Percentiles rank a stretch among this genome's conserved stretches.
phyloP scores from a whole-genome alignment of 805 yeast genomes.

The Metschnikowia continentalis region DNA sequence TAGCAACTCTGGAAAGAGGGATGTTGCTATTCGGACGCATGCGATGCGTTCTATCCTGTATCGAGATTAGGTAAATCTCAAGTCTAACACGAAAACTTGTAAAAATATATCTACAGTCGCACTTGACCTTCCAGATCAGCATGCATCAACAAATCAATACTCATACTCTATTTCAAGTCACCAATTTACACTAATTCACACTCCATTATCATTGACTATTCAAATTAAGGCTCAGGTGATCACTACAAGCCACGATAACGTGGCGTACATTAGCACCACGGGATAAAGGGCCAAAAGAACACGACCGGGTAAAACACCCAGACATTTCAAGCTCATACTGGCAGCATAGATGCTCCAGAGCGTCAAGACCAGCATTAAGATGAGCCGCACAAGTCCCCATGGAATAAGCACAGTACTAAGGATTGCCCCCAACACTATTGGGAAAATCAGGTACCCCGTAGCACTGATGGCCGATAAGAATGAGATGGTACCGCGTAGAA shows the following conservation, averaged over 20 bases:
- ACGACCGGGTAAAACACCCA: conserved; percentile 63
- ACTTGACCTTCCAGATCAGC: too few relatives aligned
- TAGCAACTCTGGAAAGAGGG: too few relatives aligned
- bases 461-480: conserved; percentile 67
- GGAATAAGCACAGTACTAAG: conserved; percentile 44
- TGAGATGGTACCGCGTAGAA: conserved; percentile 58
- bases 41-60: too few relatives aligned
- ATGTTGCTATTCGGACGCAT: too few relatives aligned
- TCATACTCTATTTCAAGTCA: too few relatives aligned
- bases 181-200: background rate
- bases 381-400: conserved; percentile 47
- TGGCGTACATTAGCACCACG: conserved; percentile 56
- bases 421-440: conserved; percentile 52
- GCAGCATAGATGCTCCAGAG: conserved; percentile 67
- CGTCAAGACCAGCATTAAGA: conserved; percentile 43
- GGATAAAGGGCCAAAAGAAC: conserved; percentile 63
- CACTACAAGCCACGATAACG: conserved; percentile 63
- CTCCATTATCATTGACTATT: background rate
- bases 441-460: conserved; percentile 67
- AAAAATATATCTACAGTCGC: background rate
- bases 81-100: background rate
- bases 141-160: too few relatives aligned
- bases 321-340: conserved; percentile 54
- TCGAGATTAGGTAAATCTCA: too few relatives aligned
- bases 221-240: conserved; percentile 37